phyloP scores from a whole-genome alignment of 306 rosid species.

The Luffa acutangula region DNA sequence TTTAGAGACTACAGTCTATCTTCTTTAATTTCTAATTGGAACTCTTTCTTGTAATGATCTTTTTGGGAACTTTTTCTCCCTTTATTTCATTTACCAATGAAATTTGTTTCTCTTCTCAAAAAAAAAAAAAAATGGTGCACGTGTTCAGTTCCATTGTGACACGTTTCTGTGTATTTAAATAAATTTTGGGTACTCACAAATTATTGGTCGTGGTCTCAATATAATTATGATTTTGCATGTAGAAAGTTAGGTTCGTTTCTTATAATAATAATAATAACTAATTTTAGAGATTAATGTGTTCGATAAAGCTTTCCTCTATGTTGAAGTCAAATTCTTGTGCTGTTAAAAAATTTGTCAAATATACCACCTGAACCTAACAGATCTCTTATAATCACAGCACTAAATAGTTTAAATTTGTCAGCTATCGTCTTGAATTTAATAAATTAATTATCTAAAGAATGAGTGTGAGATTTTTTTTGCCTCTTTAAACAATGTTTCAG shows the following conservation, averaged over 20 bases:
- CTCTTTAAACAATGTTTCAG: constrained; percentile 34
- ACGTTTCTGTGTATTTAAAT: too few species aligned
- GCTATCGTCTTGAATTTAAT: not conserved
- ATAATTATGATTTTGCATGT: not conserved
- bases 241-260: not conserved
- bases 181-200: not conserved
- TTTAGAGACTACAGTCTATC: too few species aligned
- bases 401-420: not conserved
- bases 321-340: not conserved
- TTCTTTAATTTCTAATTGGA: too few species aligned
- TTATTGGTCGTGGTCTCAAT: not conserved
- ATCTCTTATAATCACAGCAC: not conserved
- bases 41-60: too few species aligned
- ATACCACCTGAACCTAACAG: not conserved
- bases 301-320: not conserved
- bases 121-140: too few species aligned
- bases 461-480: not conserved
- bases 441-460: not conserved
- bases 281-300: not conserved
- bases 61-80: too few species aligned
- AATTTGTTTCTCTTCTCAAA: too few species aligned
- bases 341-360: constrained; percentile 7
- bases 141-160: too few species aligned
- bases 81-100: too few species aligned
- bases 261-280: not conserved